Evolutionary conservation across 2,329 filamentous ascomycete genomes (phyloP), one percentile per base, ranked within the genome.

Genomic region (Dothideomycetes sp.): DNA sequence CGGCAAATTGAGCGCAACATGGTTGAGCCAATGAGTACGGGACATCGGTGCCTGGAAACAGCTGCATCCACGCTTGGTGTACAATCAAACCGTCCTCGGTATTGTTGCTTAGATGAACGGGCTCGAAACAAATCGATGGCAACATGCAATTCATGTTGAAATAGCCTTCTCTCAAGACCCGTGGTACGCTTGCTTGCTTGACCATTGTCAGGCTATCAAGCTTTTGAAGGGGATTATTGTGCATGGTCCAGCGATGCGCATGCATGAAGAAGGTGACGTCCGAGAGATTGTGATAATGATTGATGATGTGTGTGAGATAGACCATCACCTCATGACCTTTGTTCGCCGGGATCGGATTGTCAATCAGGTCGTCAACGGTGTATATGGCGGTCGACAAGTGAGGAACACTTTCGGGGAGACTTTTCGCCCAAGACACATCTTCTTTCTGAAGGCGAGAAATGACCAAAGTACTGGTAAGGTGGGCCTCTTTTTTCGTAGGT

Each of bases 311-410:
- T 29, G 67, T 72, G 27, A 78, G 64, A 53, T 80, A 79, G 9
- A 76, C 68, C 59, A 76, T 71, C 23, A 73, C 75, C 57, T 81
- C 77, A 51, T 76, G 71, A 23, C 77, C 77, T 55, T 76, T 77
- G 50, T 74, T 73, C 13, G 53, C 54, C 1, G 65, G 65, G 12
- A 25, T 25, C 8, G 23, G 12, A 25, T 22, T 41, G 35, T 51
- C 47, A n/a, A n/a, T n/a, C 5, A 15, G 12, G 29, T 41, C 22
- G 29, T 66, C 64, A 39, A 63, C 65, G 44, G 53, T 55, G 53
- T 65, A 69, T 39, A 69, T 65, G 11, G 62, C 63, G n/a, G n/a
- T n/a, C n/a, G n/a, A n/a, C n/a, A n/a, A n/a, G 16, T 55, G 54
- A 68, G 60, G 65, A 65, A 70, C 49, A 61, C 68, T 64, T n/a